Base-by-base conservation (phyloP, 2,329 filamentous ascomycete genomes). In the Chrysoporthe puriensis region DNA sequence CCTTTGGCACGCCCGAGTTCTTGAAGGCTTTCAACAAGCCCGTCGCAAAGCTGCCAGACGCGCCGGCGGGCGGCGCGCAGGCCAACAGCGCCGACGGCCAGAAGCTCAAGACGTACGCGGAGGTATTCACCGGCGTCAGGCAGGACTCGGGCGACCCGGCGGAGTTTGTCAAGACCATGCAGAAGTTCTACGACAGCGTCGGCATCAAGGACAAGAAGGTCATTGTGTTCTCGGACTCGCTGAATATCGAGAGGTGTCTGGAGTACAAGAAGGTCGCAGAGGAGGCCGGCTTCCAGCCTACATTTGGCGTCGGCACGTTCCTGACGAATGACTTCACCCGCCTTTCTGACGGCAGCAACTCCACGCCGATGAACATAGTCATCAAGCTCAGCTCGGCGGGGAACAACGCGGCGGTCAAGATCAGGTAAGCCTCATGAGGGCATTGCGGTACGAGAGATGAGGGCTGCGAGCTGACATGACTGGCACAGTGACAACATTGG, bases 281-380 rank as follows among this genome's bases (percentile, higher is more conserved):
- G 72, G 86, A 88, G 50, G 87, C 90, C 16, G 92, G 92, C 1
- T 94, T 99, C 78, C 87, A 90, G 69, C 91, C 95, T 14, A 92
- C 91, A 0, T 99, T 99, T 80, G 96, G 96, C 69, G 92, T 99
- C 1, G 96, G 96, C 4, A 99, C 96, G 0, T 98, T 93, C 79
- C 85, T 99, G 74, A 99, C 96, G 4, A 97, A 99, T 75, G 96
- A 99, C 78, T 99, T 96, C 77, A 82, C 81, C n/a, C 88, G 91
- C 71, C 81, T 86, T 69, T 88, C 84, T 46, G 91, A 90, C 0
- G 90, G 90, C 50, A 88, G 89, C 73, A 98, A 97, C 80, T 97
- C 94, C 0, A 88, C 90, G 18, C 96, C 96, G 0, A 82, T 99
- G 65, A 99, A 99, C 75, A 99, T 99, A 74, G 96, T 99, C 73